phyloP scores from a whole-genome alignment of 2,329 filamentous ascomycete genomes.

The Sporothrix inflata region DNA sequence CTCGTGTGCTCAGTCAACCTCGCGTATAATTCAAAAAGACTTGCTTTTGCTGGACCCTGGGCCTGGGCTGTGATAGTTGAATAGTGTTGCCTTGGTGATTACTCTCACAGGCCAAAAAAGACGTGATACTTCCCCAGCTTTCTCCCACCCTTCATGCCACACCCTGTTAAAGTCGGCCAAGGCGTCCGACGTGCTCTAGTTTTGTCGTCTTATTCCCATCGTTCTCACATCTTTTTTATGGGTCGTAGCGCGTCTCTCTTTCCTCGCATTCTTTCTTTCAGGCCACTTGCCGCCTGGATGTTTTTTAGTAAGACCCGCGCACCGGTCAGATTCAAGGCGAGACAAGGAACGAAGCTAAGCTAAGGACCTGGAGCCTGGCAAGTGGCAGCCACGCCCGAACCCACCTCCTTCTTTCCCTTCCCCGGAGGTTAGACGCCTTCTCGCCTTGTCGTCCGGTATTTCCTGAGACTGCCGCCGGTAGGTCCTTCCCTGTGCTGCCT shows the following conservation, averaged over 20 bases:
- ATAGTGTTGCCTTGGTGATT: not conserved
- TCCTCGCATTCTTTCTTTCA: conserved; percentile 18
- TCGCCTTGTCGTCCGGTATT: conserved; percentile 19
- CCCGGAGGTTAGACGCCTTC: not conserved
- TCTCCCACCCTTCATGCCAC: not conserved
- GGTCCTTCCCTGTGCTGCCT: conserved; percentile 12
- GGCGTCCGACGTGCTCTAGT: not conserved
- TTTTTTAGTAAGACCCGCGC: conserved; percentile 16
- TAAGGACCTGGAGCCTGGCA: not conserved
- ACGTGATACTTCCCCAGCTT: conserved; percentile 8
- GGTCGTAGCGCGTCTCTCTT: conserved; percentile 10
- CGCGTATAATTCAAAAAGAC: too few species aligned
- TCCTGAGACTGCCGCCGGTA: conserved; percentile 12
- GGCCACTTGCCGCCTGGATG: conserved; percentile 4
- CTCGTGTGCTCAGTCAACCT: too few species aligned
- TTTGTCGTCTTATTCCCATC: conserved; percentile 10
- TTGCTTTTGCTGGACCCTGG: too few species aligned
- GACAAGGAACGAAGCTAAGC: conserved; percentile 10
- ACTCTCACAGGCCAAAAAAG: not conserved
- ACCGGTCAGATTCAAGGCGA: conserved; percentile 5
- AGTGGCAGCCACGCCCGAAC: not conserved
- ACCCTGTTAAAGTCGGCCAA: conserved; percentile 6
- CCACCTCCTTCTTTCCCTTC: conserved; percentile 11
- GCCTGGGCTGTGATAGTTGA: not conserved
- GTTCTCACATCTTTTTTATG: conserved; percentile 14